Base-by-base conservation (phyloP, 139 green algal species). In the Astrephomene gubernaculifera region DNA sequence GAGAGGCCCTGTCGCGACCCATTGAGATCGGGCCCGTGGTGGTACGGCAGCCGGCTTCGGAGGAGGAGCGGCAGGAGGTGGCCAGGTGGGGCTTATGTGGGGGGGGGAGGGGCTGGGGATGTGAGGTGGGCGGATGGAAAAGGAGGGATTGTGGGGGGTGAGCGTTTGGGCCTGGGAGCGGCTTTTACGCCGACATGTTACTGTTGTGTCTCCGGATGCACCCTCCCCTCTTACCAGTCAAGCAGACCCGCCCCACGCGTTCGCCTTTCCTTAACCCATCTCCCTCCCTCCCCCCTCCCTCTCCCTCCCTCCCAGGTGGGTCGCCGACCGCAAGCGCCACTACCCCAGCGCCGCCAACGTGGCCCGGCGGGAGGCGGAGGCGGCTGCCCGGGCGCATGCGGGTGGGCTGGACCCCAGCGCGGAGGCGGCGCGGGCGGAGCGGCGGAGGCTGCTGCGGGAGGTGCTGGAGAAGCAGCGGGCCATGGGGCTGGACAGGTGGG, bases 261-360 rank as follows among this genome's bases (percentile, higher is more conserved):
- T n/a, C n/a, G n/a, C n/a, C n/a, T n/a, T n/a, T n/a, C n/a, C n/a
- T n/a, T n/a, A n/a, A n/a, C n/a, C n/a, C n/a, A n/a, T n/a, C n/a
- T n/a, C n/a, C n/a, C n/a, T n/a, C n/a, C n/a, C n/a, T 6, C 9
- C 14, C 19, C 22, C 17, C 57, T 24, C 57, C 14, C 9, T n/a
- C 19, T 9, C 14, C 57, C 57, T 3, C 2, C 45, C 17, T 7
- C 33, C 3, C 81, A 90, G 87, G 82, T 93, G 90, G 90, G 89
- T 89, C 57, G 87, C 72, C n/a, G 87, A 91, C 69, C 79, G 90
- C 27, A 83, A 89, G 21, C 82, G 74, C 24, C 44, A 89, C 73
- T 93, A 86, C 80, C 90, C 90, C 31, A 90, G 82, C 0, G 45
- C 87, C 29, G 52, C 82, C 57, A 93, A 93, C 86, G 0, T 89